Base-by-base conservation (phyloP, 495 filamentous ascomycete genomes). In the Chaetomium fimeti region DNA sequence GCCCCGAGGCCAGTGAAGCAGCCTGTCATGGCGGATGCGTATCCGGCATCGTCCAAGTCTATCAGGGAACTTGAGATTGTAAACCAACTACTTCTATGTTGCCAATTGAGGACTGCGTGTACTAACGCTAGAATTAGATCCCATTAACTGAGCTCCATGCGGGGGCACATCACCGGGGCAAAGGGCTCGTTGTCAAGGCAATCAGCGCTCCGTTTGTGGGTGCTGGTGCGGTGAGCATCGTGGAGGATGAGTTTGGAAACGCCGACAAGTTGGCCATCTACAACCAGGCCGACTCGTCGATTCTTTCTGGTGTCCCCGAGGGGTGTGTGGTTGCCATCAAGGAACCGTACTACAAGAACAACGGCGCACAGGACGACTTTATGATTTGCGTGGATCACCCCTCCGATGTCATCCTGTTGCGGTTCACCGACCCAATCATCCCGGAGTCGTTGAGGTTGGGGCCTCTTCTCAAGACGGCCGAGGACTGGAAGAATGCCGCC, bases 361-460 rank as follows among this genome's bases (percentile, higher is more conserved):
- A 72, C 68, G 74, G 71, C 24, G 42, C 60, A 1, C 69, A 78
- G 48, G 75, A 77, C 11, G 71, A 74, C 38, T 80, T 75, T 71
- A 75, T 76, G 16, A 70, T 85, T n/a, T 76, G 81, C 29, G 79
- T 85, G 4, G 83, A 85, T 61, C 83, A 86, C 69, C 67, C 80
- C 18, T 80, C 76, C 13, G 82, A 85, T 62, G 58, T 84, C 24
- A 66, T 72, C 22, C 59, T 73, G 15, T 25, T 73, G 27, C 24
- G 67, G n/a, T 69, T 71, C 16, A 62, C 57, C 7, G 67, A 73
- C 51, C 61, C 71, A 0, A 57, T 73, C 54, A 65, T 73, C 15
- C 71, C 71, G 3, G 73, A 73, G 27, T 18, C 70, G 5, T 57
- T 75, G 18, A 58, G 69, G 5, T 43, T 73, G 0, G 73, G 73